These are phyloP conservation scores for Fomitopsis serialis DNA, from an alignment of 768 basidiomycete species.

Conservation along the genomic window DNA sequence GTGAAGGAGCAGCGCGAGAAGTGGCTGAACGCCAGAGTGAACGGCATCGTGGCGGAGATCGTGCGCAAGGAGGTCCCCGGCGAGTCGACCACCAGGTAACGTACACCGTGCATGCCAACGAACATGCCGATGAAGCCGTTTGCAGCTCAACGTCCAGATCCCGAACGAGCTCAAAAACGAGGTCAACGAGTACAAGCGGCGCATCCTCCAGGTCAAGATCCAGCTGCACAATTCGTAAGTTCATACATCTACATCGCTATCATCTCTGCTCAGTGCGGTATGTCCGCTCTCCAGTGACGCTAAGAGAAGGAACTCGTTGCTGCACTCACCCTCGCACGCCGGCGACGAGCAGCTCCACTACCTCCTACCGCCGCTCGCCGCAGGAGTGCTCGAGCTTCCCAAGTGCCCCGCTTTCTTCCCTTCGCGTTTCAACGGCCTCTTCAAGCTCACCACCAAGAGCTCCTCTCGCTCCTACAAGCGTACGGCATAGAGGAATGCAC, in stretches of 20 bases:
- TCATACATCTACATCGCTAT: background rate
- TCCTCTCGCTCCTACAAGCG: conserved; percentile 36
- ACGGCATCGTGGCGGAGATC: background rate
- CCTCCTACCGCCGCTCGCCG: background rate
- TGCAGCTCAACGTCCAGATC: background rate
- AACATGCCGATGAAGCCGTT: background rate
- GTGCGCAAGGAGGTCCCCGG: background rate
- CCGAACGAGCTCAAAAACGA: background rate
- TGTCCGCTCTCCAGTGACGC: background rate
- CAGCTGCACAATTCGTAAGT: conserved; percentile 4
- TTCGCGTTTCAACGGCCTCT: conserved; percentile 39
- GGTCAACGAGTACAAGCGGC: background rate
- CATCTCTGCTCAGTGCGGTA: background rate
- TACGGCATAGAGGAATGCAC: conserved; percentile 31
- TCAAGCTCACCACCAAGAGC: conserved; percentile 34
- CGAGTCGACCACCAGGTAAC: conserved; percentile 2
- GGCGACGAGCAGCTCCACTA: background rate
- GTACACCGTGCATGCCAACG: background rate
- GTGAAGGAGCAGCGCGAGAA: background rate
- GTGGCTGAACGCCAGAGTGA: background rate
- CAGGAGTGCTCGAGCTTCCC: background rate
- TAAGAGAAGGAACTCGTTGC: background rate
- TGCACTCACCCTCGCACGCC: background rate
- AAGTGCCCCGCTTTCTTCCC: conserved; percentile 44
- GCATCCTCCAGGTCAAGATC: background rate